Percentiles rank a stretch among this genome's conserved stretches.
phyloP scores from a whole-genome alignment of 2,329 filamentous ascomycete genomes.

The Fusarium anthophilum region DNA sequence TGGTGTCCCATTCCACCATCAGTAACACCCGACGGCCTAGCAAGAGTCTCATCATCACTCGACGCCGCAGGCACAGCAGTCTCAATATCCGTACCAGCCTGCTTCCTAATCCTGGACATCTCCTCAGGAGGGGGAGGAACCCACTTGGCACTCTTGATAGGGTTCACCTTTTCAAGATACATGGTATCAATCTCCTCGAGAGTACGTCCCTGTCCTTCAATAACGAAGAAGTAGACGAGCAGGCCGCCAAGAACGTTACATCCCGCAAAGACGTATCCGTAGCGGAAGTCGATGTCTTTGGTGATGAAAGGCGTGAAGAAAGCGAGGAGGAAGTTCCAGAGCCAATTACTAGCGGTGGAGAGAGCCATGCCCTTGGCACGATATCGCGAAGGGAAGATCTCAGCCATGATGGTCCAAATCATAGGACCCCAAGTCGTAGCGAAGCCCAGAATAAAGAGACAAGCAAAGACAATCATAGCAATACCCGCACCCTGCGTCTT shows the following conservation, averaged over 20 bases:
- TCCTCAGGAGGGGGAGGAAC: conserved; percentile 54
- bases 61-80: background rate
- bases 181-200: conserved; percentile 84
- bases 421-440: conserved; percentile 75
- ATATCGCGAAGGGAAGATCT: conserved; percentile 72
- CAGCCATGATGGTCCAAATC: conserved; percentile 71
- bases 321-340: conserved; percentile 77
- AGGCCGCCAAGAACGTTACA: conserved; percentile 72
- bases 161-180: conserved; percentile 73
- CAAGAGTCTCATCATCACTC: conserved; percentile 34
- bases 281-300: conserved; percentile 73
- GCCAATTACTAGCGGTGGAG: conserved; percentile 71
- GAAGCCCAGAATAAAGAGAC: conserved; percentile 71
- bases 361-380: conserved; percentile 69
- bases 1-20: conserved; percentile 4
- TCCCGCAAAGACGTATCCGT: conserved; percentile 79
- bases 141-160: conserved; percentile 70
- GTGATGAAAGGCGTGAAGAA: conserved; percentile 88
- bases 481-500: conserved; percentile 59
- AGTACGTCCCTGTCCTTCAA: conserved; percentile 76
- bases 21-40: conserved; percentile 1
- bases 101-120: conserved; percentile 53
- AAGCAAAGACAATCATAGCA: conserved; percentile 70
- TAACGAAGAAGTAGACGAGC: conserved; percentile 80
- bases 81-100: conserved; percentile 54